Percentiles rank a stretch among this genome's conserved stretches.
These are phyloP conservation scores for Lipomyces starkeyi DNA, from an alignment of 805 yeast genomes.

Conservation along the genomic window DNA sequence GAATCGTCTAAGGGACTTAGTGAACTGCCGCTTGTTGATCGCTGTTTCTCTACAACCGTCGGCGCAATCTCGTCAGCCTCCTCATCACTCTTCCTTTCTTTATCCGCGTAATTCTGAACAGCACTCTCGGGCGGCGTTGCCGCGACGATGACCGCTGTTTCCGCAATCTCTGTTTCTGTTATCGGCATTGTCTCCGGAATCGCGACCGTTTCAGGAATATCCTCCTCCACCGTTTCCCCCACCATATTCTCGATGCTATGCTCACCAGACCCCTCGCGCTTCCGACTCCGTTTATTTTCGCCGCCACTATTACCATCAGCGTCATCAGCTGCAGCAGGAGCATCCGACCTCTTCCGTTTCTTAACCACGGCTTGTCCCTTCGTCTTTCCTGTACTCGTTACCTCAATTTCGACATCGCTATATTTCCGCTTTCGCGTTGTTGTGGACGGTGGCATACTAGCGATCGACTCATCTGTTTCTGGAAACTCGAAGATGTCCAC, in stretches of 20 bases:
- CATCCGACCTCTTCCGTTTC: neutral
- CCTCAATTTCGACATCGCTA: neutral
- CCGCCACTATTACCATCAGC: neutral
- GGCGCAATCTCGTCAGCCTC: constrained; percentile 13
- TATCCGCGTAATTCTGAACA: neutral
- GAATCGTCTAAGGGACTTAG: neutral
- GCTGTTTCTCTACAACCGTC: neutral
- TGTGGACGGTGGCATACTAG: neutral
- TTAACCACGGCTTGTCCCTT: constrained; percentile 2
- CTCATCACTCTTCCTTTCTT: constrained; percentile 7
- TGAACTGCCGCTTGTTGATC: neutral
- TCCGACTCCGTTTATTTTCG: neutral
- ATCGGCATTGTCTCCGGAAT: neutral
- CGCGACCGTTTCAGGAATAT: neutral
- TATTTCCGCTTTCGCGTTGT: neutral
- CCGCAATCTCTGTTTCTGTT: neutral
- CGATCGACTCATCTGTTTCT: neutral
- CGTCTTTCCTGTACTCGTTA: neutral
- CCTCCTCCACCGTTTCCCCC: neutral
- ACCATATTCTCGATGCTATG: neutral
- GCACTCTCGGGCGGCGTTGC: neutral
- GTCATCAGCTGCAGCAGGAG: neutral
- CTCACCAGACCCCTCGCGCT: neutral
- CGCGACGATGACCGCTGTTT: neutral
- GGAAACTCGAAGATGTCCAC: neutral